These are phyloP conservation scores for Umbilicus rupestris DNA, from an alignment of 164 flowering plant species.

Conservation along the genomic window DNA sequence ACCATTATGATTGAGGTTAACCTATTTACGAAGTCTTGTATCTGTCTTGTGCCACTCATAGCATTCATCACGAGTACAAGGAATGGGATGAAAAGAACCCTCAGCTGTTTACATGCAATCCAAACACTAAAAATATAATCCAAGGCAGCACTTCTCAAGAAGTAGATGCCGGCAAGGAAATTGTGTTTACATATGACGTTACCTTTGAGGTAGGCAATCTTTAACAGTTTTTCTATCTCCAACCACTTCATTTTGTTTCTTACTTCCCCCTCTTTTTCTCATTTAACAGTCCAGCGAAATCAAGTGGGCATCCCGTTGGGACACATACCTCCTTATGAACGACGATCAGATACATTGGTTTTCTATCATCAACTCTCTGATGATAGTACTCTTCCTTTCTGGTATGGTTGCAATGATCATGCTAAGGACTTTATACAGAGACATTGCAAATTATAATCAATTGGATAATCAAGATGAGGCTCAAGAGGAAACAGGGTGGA, in stretches of 20 bases:
- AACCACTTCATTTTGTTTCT: background rate
- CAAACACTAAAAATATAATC: constrained; percentile 49
- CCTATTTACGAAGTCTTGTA: background rate
- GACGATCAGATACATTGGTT: constrained; percentile 7
- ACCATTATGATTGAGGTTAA: background rate
- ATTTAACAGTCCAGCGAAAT: background rate
- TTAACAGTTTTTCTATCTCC: background rate
- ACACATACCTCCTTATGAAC: constrained; percentile 3
- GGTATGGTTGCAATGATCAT: constrained; percentile 6
- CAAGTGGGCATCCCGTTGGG: constrained; percentile 5
- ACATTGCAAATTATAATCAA: constrained; percentile 1
- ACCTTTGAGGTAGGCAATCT: background rate
- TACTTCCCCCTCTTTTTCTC: background rate
- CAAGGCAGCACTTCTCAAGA: constrained; percentile 33
- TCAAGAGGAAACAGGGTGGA: constrained; percentile 4
- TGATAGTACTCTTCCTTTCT: constrained; percentile 1
- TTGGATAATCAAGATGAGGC: constrained; percentile 2
- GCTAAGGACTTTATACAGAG: background rate
- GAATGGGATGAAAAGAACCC: constrained; percentile 84
- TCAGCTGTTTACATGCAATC: constrained; percentile 63
- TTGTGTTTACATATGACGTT: constrained; percentile 3
- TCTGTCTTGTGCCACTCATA: constrained; percentile 9
- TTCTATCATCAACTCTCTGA: constrained; percentile 1
- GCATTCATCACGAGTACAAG: constrained; percentile 80
- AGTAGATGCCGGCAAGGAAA: constrained; percentile 1